Evolutionary conservation across 345 rosid species (phyloP).

Genomic region (Salix viminalis): DNA sequence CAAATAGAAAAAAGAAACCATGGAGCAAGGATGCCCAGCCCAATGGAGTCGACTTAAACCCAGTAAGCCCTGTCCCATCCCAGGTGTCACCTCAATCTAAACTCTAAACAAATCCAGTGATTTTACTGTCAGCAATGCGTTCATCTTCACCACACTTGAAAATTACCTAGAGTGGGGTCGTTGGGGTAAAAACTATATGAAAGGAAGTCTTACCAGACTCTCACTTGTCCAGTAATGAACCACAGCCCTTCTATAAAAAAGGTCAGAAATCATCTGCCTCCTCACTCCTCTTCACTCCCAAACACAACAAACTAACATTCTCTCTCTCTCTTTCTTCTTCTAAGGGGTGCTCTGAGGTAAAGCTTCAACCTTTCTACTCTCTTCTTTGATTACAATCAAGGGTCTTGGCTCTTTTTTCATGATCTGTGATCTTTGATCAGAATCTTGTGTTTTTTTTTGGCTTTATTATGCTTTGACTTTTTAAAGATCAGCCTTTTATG

Average conservation of each 20-base stretch:
- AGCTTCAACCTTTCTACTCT: not conserved
- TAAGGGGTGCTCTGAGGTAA: constrained; percentile 27
- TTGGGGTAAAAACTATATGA: not conserved
- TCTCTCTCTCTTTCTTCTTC: constrained; percentile 1
- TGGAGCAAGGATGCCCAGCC: no score
- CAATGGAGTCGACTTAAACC: no score
- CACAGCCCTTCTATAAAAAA: not conserved
- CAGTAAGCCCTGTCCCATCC: no score
- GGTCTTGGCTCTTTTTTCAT: not conserved
- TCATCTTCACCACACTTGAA: no score
- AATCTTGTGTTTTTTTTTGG: not conserved
- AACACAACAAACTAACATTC: not conserved
- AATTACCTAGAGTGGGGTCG: not conserved
- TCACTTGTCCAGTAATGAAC: not conserved
- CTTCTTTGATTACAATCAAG: not conserved
- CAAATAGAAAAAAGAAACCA: no score
- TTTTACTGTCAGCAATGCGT: no score
- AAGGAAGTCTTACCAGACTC: not conserved
- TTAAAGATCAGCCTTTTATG: not conserved
- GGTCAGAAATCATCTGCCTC: not conserved
- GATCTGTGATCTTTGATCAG: not conserved
- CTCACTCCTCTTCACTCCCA: not conserved
- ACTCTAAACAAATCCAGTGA: no score
- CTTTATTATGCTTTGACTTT: not conserved
- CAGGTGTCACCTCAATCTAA: no score